These are phyloP conservation scores for Ceratocystis huliohia DNA, from an alignment of 2,329 filamentous ascomycete species.

Conservation along the genomic window DNA sequence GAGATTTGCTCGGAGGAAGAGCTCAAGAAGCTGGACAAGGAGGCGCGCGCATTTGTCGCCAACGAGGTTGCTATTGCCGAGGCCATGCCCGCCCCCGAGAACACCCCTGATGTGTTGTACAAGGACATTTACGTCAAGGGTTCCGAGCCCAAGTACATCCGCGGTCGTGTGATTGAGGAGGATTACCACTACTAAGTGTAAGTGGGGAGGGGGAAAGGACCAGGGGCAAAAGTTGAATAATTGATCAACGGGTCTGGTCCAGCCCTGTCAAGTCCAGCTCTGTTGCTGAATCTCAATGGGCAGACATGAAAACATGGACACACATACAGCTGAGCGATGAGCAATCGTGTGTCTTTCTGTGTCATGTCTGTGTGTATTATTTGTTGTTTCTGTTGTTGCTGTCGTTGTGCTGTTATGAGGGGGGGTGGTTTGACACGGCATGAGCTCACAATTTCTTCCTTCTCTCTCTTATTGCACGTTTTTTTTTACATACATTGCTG, in stretches of 20 bases:
- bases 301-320: not conserved
- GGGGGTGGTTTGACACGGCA: not conserved
- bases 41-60: constrained; percentile 73
- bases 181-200: constrained; percentile 58
- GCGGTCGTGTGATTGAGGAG: constrained; percentile 81
- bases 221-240: not conserved
- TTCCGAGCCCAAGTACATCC: constrained; percentile 75
- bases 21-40: constrained; percentile 92
- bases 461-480: not conserved
- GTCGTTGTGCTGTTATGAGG: not conserved
- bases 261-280: not conserved
- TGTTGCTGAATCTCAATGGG: not conserved
- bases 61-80: constrained; percentile 83
- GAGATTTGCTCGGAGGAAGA: constrained; percentile 81
- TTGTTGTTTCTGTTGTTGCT: not conserved
- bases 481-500: constrained; percentile 1
- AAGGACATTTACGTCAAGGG: constrained; percentile 94
- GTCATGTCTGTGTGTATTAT: not conserved
- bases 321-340: constrained; percentile 23
- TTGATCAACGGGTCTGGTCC: not conserved
- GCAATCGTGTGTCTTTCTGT: constrained; percentile 22
- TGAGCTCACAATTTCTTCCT: not conserved
- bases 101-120: constrained; percentile 70
- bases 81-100: constrained; percentile 69
- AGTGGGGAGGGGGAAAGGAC: not conserved